phyloP scores from a whole-genome alignment of 306 rosid genomes.

The Cajanus cajan region DNA sequence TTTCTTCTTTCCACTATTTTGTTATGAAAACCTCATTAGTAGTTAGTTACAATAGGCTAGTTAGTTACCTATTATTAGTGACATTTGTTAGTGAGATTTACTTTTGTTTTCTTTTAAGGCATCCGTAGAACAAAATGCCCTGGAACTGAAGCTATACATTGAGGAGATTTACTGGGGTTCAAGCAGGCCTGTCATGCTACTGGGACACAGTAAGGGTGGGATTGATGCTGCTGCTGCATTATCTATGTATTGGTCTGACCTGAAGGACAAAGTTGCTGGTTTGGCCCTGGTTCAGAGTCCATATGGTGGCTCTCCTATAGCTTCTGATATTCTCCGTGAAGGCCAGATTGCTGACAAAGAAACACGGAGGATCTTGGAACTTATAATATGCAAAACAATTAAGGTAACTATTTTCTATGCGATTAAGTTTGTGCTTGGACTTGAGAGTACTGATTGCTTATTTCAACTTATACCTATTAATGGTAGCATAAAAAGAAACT shows the following conservation, averaged over 20 bases:
- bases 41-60: too few relatives aligned
- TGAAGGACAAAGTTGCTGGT: constrained; percentile 82
- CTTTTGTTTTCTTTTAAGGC: constrained; percentile 44
- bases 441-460: background rate
- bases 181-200: constrained; percentile 72
- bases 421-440: background rate
- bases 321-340: constrained; percentile 73
- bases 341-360: constrained; percentile 89
- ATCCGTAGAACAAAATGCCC: constrained; percentile 76
- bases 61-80: too few relatives aligned
- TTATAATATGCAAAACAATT: constrained; percentile 75
- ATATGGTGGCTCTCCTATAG: constrained; percentile 81
- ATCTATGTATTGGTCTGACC: constrained; percentile 63
- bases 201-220: constrained; percentile 91
- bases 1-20: too few relatives aligned
- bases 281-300: constrained; percentile 84
- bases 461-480: background rate
- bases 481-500: background rate
- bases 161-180: constrained; percentile 90
- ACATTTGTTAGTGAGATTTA: too few relatives aligned
- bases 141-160: constrained; percentile 73
- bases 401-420: constrained; percentile 50
- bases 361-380: constrained; percentile 71
- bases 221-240: constrained; percentile 77
- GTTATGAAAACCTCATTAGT: too few relatives aligned